Percentiles rank a stretch among this genome's conserved stretches.
Evolutionary conservation across 257 asterid genomes (phyloP).

Genomic region (Rhazya stricta): DNA sequence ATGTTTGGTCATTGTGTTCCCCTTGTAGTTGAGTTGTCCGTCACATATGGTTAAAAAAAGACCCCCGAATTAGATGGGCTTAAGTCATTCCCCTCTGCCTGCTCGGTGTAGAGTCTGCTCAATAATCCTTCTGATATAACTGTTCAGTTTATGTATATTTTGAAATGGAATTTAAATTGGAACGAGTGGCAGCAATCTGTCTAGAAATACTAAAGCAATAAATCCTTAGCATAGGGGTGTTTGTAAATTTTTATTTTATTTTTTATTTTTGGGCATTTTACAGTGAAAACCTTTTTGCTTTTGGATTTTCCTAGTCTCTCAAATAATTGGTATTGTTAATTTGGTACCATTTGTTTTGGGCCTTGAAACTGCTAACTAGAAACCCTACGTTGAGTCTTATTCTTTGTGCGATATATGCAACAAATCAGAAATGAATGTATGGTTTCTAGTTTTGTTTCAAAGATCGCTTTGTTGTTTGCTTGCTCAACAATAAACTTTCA

Average conservation of each 20-base stretch:
- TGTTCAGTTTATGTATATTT: neutral
- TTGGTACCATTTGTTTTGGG: neutral
- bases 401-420: neutral
- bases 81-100: neutral
- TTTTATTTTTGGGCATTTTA: too few species aligned
- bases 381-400: neutral
- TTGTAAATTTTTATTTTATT: neutral
- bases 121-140: neutral
- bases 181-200: neutral
- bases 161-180: neutral
- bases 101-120: neutral
- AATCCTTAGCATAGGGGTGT: neutral
- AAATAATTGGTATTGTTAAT: neutral
- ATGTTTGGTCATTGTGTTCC: neutral
- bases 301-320: neutral
- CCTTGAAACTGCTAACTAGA: neutral
- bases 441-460: neutral
- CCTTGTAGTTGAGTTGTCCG: neutral
- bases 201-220: neutral
- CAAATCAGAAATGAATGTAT: neutral
- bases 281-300: neutral
- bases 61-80: neutral
- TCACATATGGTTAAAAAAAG: neutral
- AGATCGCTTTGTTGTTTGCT: neutral
- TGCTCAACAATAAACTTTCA: neutral